Evolutionary conservation across 2,329 filamentous ascomycete species (phyloP).

Genomic region (Trichoderma sp.): DNA sequence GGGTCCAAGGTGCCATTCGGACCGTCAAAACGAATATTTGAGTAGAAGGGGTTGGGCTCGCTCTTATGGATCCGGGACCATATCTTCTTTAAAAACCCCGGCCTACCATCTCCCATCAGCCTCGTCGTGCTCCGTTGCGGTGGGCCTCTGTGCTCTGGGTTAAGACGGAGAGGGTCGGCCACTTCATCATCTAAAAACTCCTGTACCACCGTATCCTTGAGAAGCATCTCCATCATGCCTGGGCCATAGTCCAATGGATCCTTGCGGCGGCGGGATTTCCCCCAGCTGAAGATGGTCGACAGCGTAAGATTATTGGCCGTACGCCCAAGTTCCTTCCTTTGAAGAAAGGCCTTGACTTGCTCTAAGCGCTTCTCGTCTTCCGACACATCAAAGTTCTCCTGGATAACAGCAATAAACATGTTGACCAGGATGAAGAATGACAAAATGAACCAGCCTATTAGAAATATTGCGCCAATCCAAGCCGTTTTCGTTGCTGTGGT

Average conservation of each 20-base stretch:
- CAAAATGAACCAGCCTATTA: slow-evolving; percentile 94
- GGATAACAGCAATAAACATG: slow-evolving; percentile 99
- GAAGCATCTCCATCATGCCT: slow-evolving; percentile 89
- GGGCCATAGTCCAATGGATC: slow-evolving; percentile 91
- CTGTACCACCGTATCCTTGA: slow-evolving; percentile 91
- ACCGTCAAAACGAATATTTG: slow-evolving; percentile 65
- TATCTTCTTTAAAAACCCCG: slow-evolving; percentile 56
- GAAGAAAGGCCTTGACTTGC: slow-evolving; percentile 91
- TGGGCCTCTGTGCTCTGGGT: slow-evolving; percentile 31
- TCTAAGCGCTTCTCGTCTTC: slow-evolving; percentile 97
- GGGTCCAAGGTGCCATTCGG: slow-evolving; percentile 79
- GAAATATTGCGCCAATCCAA: slow-evolving; percentile 89
- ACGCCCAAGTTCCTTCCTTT: slow-evolving; percentile 79
- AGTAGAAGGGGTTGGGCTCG: slow-evolving; percentile 95
- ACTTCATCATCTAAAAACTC: slow-evolving; percentile 85
- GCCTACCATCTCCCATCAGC: slow-evolving; percentile 46
- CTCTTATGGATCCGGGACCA: slow-evolving; percentile 63
- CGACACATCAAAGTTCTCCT: slow-evolving; percentile 98
- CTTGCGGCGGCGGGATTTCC: slow-evolving; percentile 57
- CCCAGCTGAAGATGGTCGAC: slow-evolving; percentile 65
- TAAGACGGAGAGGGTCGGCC: slow-evolving; percentile 31
- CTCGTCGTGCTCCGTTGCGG: slow-evolving; percentile 35
- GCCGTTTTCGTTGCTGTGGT: slow-evolving; percentile 66
- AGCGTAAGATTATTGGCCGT: slow-evolving; percentile 72
- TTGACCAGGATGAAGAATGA: slow-evolving; percentile 95